A percentile compares a stretch with the other conserved stretches of the same genome.
phyloP scores from a whole-genome alignment of 805 yeast genomes.

The Soucietia sequanensis region DNA sequence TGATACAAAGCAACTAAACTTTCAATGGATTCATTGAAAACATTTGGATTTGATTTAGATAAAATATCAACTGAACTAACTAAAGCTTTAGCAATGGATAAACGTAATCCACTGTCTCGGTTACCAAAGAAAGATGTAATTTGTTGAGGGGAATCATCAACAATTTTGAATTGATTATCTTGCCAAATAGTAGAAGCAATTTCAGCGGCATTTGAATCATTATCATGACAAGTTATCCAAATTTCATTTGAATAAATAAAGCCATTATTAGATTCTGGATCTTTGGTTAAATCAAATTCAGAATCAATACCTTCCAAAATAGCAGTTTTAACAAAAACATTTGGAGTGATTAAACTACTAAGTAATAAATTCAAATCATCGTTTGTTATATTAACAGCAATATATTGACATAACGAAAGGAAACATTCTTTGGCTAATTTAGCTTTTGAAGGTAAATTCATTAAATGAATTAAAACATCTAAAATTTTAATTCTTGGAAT shows the following conservation, averaged over 20 bases:
- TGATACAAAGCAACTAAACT: constrained; percentile 55
- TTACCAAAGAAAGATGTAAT: constrained; percentile 53
- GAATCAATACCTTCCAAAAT: constrained; percentile 82
- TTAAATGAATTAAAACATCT: constrained; percentile 57
- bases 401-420: constrained; percentile 70
- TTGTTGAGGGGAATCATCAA: constrained; percentile 41
- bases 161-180: constrained; percentile 61
- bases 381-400: constrained; percentile 58
- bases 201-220: constrained; percentile 57
- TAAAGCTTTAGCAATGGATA: constrained; percentile 70
- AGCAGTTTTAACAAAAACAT: constrained; percentile 71
- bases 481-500: constrained; percentile 72
- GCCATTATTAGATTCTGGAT: too few relatives aligned
- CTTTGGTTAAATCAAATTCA: constrained; percentile 62
- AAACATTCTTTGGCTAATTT: constrained; percentile 84
- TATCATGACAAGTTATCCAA: constrained; percentile 77
- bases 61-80: constrained; percentile 50
- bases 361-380: constrained; percentile 61
- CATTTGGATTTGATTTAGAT: too few relatives aligned
- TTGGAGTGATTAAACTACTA: constrained; percentile 55
- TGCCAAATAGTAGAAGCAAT: constrained; percentile 83
- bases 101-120: constrained; percentile 64
- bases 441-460: constrained; percentile 74
- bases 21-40: constrained; percentile 35
- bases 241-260: constrained; percentile 60